Base-by-base conservation (phyloP, 805 yeast genomes). In the Kazachstania africana region DNA sequence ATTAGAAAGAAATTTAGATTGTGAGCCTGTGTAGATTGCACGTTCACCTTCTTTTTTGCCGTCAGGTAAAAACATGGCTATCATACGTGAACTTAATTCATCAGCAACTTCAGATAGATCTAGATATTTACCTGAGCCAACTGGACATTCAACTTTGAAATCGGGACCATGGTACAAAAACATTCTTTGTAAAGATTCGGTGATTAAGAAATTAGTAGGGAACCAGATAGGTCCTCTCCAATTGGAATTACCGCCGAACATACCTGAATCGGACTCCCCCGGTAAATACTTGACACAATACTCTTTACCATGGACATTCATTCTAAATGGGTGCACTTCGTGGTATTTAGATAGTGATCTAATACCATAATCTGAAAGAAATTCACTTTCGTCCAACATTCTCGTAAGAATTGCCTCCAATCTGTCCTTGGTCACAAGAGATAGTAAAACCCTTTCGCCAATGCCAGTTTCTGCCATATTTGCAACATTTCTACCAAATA, bases 171-270 rank as follows among this genome's bases (percentile, higher is more conserved):
- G 85, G 62, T 84, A 85, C 48, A 85, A 62, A 55, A 77, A 83
- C 55, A 83, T 83, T 45, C 95, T 67, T 57, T 85, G 91, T 44
- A 85, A 63, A 0, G 94, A 74, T 60, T 85, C 96, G 36, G 85
- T 82, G 24, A 85, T 61, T 38, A 85, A 62, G 55, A 85, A 85
- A 48, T 79, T 85, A 9, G 82, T 82, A 14, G 96, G 94, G 66
- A 85, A 84, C 96, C 96, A 85, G 44, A 85, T 84, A 12, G 96
- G 95, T 3, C 96, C 96, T 55, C 96, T 70, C 96, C 96, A 85
- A 58, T 85, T 85, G 15, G 95, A 84, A 55, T 85, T 85, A 36
- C 96, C 96, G 31, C 96, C 96, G 66, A 85, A 85, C 72, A 87
- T 71, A 4, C 94, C 94, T 5, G 93, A 78, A 50, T 83, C 88